Evolutionary conservation across 164 flowering plant species (phyloP).

Genomic region (Vitis amurensis): DNA sequence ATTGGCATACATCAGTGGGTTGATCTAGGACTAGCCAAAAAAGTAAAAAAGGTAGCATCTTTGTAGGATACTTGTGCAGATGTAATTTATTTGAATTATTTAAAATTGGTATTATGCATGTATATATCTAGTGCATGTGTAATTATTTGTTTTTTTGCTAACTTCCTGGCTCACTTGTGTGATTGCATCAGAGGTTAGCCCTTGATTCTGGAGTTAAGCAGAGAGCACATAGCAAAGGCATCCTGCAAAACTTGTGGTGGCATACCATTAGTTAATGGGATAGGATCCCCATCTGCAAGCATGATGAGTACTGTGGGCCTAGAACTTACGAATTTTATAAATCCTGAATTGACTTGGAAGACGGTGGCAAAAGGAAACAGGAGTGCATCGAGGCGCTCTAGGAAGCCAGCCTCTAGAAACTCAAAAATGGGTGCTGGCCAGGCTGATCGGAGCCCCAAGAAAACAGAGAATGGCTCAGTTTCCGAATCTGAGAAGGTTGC

Average conservation of each 20-base stretch:
- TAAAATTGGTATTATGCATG: neutral
- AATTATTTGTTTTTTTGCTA: neutral
- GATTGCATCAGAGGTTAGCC: slow-evolving; percentile 1
- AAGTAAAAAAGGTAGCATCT: no score
- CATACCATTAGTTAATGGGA: slow-evolving; percentile 35
- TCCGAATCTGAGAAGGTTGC: slow-evolving; percentile 73
- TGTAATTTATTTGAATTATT: neutral
- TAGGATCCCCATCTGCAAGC: slow-evolving; percentile 18
- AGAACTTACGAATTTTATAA: slow-evolving; percentile 35
- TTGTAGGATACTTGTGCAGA: no score
- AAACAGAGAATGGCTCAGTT: slow-evolving; percentile 34
- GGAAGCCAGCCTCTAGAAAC: slow-evolving; percentile 22
- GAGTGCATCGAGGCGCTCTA: slow-evolving; percentile 33
- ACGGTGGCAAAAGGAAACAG: slow-evolving; percentile 36
- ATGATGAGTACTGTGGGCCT: slow-evolving; percentile 37
- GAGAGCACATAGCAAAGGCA: slow-evolving; percentile 10
- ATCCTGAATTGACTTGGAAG: slow-evolving; percentile 48
- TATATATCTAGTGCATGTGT: neutral
- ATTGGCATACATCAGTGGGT: no score
- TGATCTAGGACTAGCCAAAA: no score
- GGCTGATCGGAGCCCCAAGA: slow-evolving; percentile 9
- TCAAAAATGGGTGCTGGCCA: slow-evolving; percentile 13
- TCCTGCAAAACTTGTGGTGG: slow-evolving; percentile 18
- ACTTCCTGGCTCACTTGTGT: slow-evolving; percentile 10
- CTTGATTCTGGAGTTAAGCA: slow-evolving; percentile 12